Percentiles rank a stretch among this genome's conserved stretches.
These are phyloP conservation scores for Plasmodium blacklocki DNA, from an alignment of 169 alveolate genomes.

Conservation along the genomic window DNA sequence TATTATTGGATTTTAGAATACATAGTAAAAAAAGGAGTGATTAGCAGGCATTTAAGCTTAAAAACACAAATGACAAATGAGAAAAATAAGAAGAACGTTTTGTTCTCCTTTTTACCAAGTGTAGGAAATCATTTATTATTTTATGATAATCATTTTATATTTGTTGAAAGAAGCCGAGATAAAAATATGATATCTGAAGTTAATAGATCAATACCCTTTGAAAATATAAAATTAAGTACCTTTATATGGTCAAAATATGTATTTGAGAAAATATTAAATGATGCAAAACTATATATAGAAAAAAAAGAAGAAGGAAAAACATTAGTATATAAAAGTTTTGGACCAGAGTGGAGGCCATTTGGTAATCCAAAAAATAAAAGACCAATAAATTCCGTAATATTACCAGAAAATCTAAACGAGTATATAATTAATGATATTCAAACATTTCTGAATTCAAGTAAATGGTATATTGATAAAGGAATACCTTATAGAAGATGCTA, in stretches of 20 bases:
- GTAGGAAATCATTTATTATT: constrained; percentile 69
- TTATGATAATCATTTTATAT: constrained; percentile 41
- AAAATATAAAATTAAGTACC: constrained; percentile 68
- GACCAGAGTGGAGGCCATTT: constrained; percentile 86
- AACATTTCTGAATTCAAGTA: constrained; percentile 42
- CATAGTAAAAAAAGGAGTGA: constrained; percentile 76
- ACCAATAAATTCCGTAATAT: constrained; percentile 82
- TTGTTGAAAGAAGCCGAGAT: constrained; percentile 51
- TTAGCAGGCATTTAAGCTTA: constrained; percentile 78
- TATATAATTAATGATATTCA: constrained; percentile 60
- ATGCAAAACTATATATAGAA: constrained; percentile 59
- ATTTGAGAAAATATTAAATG: constrained; percentile 48
- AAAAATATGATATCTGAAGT: constrained; percentile 47
- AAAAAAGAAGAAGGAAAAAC: constrained; percentile 84
- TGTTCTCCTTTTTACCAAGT: constrained; percentile 71
- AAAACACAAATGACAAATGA: constrained; percentile 55
- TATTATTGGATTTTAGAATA: constrained; percentile 85
- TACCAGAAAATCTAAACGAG: constrained; percentile 41
- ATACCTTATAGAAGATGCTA: constrained; percentile 90
- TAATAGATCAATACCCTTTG: constrained; percentile 62
- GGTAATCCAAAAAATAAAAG: constrained; percentile 85
- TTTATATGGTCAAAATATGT: constrained; percentile 72
- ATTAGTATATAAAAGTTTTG: constrained; percentile 79
- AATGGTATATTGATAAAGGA: constrained; percentile 87
- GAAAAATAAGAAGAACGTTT: constrained; percentile 30